Base-by-base conservation (phyloP, 371 early-diverging fungal genomes). In the Mucor irregularis region DNA sequence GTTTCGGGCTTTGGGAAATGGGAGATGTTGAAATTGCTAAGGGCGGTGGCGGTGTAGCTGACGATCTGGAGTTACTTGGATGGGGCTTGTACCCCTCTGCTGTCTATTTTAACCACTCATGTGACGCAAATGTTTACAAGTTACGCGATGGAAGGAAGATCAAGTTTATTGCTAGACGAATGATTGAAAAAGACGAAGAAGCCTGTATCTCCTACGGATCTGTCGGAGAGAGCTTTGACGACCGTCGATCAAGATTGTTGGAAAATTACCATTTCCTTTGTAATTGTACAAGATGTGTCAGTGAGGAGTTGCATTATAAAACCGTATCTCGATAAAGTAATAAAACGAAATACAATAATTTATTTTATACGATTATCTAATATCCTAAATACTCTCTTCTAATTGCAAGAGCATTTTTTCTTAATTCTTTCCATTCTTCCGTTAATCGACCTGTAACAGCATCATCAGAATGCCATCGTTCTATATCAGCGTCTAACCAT, bases 91-190 rank as follows among this genome's bases (percentile, higher is more conserved):
- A 86, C 58, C 83, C 91, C 0, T 72, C 71, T 0, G 90, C 89
- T 3, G 85, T 88, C 5, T 90, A 84, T 55, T 93, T 91, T 65
- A 91, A 93, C 60, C 92, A 91, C 62, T 78, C 90, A 0, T 93
- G 93, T 53, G 72, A 74, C 13, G 88, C 91, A 3, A 90, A 89
- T 44, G 69, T 90, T 14, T 69, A 56, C 52, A 91, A 82, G 65
- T 48, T 55, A 1, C 71, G 83, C 38, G 60, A 61, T 8, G 74
- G 62, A 0, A 71, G 83, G 4, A 44, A 64, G 13, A 81, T 90
- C 73, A 70, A 67, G 8, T 91, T 90, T 63, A 73, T 81, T 55
- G 80, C 86, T 13, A 63, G 69, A 21, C 49, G 58, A 0, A 68
- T 63, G 44, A 78, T 90, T 31, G 49, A 59, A 16, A 49, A 60